phyloP scores from a whole-genome alignment of 192 early-diverging fungal species.

The Backusella sp. region DNA sequence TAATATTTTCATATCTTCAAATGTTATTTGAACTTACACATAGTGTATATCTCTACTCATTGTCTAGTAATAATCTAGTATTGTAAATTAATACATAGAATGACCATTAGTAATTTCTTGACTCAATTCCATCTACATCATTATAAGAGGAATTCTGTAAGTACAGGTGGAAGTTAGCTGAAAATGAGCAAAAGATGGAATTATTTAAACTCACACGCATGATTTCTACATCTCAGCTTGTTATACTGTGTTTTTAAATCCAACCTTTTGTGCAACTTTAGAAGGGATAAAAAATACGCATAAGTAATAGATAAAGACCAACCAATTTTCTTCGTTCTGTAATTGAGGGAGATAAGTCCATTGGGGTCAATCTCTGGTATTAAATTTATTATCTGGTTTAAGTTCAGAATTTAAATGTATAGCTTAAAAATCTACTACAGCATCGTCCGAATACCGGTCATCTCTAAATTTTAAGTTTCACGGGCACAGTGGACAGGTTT shows the following conservation, averaged over 20 bases:
- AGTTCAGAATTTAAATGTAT: background rate
- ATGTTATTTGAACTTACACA: background rate
- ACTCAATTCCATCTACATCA: background rate
- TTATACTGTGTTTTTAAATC: background rate
- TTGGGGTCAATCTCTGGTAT: too few relatives aligned
- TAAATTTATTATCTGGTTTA: too few relatives aligned
- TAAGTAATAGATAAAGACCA: background rate
- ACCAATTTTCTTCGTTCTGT: background rate
- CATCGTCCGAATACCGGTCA: background rate
- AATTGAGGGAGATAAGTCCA: too few relatives aligned
- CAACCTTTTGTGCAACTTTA: background rate
- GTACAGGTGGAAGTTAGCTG: background rate
- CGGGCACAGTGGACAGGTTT: background rate
- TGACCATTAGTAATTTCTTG: background rate
- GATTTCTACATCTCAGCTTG: constrained; percentile 4
- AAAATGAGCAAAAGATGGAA: background rate
- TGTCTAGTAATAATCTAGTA: background rate
- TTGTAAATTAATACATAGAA: too few relatives aligned
- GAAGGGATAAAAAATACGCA: background rate
- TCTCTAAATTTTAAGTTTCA: background rate
- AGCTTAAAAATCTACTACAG: background rate
- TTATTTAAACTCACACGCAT: background rate
- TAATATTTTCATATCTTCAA: background rate
- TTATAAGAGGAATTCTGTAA: background rate
- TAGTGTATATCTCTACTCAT: background rate